Base-by-base conservation (phyloP, 768 basidiomycete species). In the Russula sp. region DNA sequence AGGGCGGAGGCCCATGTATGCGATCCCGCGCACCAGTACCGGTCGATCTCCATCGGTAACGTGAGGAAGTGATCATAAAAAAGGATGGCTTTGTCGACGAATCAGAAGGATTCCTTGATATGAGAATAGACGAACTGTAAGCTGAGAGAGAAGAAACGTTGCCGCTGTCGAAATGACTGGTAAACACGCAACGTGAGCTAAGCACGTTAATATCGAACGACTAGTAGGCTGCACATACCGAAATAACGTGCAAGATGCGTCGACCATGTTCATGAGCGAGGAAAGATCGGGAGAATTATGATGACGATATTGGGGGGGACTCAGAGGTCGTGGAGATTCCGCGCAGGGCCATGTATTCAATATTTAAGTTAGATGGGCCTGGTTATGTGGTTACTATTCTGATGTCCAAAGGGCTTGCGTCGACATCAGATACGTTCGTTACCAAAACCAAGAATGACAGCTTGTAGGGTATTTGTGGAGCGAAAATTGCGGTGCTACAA, bases 11-110 rank as follows among this genome's bases (percentile, higher is more conserved):
- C 57, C 48, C 53, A 63, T 7, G 60, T 67, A 65, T 68, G 34
- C 10, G 40, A 20, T 20, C 57, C 24, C 8, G 52, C 22, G 10
- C 53, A 66, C 83, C 84, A 84, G 71, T 79, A 80, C 16, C 75
- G 71, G 24, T 77, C 74, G 8, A 80, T 72, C 63, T 84, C 83
- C 32, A 63, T 57, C 0, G 66, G 53, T 5, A 84, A 66, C 0
- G 83, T 84, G 44, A 83, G 71, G 46, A 75, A 42, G 63, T 80
- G 81, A 55, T 84, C 83, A 55, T 80, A 79, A 18, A 77, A 69
- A 24, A 78, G 66, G 9, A 77, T 55, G n/a, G 51, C 76, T 73
- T 52, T 34, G 22, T 24, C 32, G n/a, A 60, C 9, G 20, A 5
- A 22, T 64, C 28, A 65, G 38, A 34, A 22, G 5, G 9, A 22